Evolutionary conservation across 805 yeast genomes (phyloP).

Genomic region (Lipomyces spencermartinsiae): DNA sequence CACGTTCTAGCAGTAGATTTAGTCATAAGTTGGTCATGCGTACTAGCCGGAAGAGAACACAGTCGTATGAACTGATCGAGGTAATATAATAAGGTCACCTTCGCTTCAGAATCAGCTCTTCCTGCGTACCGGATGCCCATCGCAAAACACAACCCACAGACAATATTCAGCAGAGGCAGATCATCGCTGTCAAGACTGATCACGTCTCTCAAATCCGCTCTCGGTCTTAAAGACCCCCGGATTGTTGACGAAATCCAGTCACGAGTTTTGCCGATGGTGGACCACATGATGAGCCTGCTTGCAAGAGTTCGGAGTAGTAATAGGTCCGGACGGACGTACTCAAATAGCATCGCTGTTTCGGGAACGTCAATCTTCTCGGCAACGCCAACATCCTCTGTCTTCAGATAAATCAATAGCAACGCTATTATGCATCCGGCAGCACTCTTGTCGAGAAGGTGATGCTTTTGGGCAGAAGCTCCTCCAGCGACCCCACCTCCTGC

Average conservation of each 20-base stretch:
- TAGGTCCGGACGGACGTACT: conserved; percentile 80
- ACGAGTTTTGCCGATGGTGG: conserved; percentile 54
- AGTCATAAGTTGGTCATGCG: conserved; percentile 66
- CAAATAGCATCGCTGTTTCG: conserved; percentile 60
- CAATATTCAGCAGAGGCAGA: conserved; percentile 64
- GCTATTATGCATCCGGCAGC: conserved; percentile 77
- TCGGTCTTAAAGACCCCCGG: conserved; percentile 53
- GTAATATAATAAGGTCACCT: conserved; percentile 60
- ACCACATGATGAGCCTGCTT: conserved; percentile 75
- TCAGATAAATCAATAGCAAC: conserved; percentile 72
- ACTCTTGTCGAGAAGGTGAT: conserved; percentile 65
- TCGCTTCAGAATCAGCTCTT: conserved; percentile 59
- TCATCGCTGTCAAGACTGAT: conserved; percentile 61
- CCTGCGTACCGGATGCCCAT: conserved; percentile 82
- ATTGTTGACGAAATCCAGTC: conserved; percentile 66
- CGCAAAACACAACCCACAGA: conserved; percentile 78
- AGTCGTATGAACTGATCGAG: conserved; percentile 59
- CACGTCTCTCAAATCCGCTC: conserved; percentile 26
- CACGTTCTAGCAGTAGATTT: conserved; percentile 59
- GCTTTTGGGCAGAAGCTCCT: conserved; percentile 67
- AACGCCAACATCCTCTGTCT: conserved; percentile 63
- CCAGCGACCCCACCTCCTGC: conserved; percentile 32
- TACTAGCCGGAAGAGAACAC: conserved; percentile 51
- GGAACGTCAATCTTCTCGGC: conserved; percentile 71
- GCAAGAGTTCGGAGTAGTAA: conserved; percentile 70